These are phyloP conservation scores for Fusarium floridanum DNA, from an alignment of 2,329 filamentous ascomycete species.

Conservation along the genomic window DNA sequence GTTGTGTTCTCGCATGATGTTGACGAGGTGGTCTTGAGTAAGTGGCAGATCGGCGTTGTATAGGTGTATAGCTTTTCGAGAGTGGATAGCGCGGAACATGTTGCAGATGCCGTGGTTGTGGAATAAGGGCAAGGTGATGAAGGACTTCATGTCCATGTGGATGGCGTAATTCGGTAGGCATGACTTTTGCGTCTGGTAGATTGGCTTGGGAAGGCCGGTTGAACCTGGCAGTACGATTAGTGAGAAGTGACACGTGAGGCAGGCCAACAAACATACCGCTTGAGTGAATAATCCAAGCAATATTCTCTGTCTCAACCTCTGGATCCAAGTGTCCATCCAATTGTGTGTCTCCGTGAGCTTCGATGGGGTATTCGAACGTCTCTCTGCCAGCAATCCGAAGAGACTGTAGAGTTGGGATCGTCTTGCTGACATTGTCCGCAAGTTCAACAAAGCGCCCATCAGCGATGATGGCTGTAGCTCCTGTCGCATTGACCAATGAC, in stretches of 20 bases:
- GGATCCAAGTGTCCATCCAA: not conserved
- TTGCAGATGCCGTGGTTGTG: not conserved
- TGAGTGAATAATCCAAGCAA: not conserved
- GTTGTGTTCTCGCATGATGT: not conserved
- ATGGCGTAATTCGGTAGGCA: not conserved
- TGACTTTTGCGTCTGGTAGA: not conserved
- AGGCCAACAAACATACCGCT: not conserved
- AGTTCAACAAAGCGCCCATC: not conserved
- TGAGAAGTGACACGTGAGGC: not conserved
- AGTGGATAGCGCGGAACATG: not conserved
- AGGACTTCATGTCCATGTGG: not conserved
- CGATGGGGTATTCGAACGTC: not conserved
- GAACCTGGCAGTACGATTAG: not conserved
- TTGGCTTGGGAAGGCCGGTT: not conserved
- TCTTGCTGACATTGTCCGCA: not conserved
- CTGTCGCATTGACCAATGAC: not conserved
- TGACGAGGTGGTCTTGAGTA: not conserved
- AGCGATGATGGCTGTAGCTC: not conserved
- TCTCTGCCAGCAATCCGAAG: not conserved
- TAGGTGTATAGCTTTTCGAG: not conserved
- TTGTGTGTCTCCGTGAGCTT: not conserved
- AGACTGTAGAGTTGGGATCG: not conserved
- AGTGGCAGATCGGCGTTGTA: not conserved
- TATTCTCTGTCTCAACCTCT: not conserved
- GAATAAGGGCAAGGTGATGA: not conserved